Conservation (phyloP, 768 basidiomycete species). For the Pleurotus ostreatus region DNA sequence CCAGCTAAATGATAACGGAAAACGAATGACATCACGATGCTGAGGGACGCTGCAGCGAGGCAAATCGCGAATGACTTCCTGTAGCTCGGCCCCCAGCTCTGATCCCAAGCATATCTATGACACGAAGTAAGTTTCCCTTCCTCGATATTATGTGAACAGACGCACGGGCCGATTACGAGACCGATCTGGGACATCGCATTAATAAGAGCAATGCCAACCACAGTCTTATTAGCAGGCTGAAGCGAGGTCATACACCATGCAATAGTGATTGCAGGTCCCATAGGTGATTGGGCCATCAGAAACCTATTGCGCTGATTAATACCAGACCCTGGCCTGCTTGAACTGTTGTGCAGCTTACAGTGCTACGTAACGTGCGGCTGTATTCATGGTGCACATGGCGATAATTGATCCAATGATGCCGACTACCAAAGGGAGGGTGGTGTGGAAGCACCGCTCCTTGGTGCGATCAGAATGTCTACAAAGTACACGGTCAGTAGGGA, state of each 20-base stretch:
- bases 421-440: not conserved
- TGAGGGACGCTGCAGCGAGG: constrained; percentile 50
- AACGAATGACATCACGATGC: constrained; percentile 49
- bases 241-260: constrained; percentile 23
- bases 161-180: constrained; percentile 4
- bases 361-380: constrained; percentile 1
- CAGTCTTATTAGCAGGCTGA: constrained; percentile 17
- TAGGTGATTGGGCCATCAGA: constrained; percentile 5
- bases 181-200: constrained; percentile 6
- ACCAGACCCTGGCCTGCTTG: not conserved
- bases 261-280: not conserved
- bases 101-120: not conserved
- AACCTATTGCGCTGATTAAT: not conserved
- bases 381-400: constrained; percentile 7
- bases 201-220: constrained; percentile 2
- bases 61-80: constrained; percentile 65
- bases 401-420: constrained; percentile 3
- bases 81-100: constrained; percentile 6
- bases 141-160: not conserved
- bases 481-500: constrained; percentile 4
- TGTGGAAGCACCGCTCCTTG: constrained; percentile 6
- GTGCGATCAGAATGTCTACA: constrained; percentile 5
- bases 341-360: not conserved
- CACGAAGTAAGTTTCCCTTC: not conserved
- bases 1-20: constrained; percentile 38